A percentile compares a stretch with the other conserved stretches of the same genome.
These are phyloP conservation scores for Zasmidium angulare DNA, from an alignment of 2,329 filamentous ascomycete species.

Conservation along the genomic window DNA sequence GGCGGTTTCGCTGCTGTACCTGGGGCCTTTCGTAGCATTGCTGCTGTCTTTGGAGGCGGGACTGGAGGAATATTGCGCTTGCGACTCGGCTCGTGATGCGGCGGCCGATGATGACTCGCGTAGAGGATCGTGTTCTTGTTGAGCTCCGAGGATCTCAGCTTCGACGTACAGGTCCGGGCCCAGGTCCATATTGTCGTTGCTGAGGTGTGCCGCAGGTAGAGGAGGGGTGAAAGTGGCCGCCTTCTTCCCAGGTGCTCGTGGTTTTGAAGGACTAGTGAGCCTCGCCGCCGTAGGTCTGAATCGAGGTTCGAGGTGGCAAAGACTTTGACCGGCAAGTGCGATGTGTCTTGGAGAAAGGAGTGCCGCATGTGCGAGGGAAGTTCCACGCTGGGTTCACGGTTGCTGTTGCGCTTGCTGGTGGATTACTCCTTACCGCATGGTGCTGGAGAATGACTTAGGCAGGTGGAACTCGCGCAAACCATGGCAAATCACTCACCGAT, in stretches of 20 bases:
- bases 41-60: background rate
- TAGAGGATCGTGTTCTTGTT: background rate
- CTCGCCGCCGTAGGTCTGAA: background rate
- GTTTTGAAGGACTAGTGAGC: background rate
- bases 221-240: background rate
- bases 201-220: background rate
- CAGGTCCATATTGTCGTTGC: conserved; percentile 4
- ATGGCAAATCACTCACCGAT: background rate
- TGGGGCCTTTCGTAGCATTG: background rate
- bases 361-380: conserved; percentile 1
- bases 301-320: conserved; percentile 1
- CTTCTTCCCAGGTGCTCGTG: background rate
- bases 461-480: background rate
- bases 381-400: background rate
- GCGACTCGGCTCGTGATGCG: background rate
- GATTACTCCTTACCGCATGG: background rate
- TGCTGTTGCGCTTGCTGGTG: background rate
- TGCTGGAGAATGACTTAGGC: background rate
- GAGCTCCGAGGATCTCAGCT: background rate
- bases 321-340: conserved; percentile 1
- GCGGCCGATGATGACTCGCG: conserved; percentile 7
- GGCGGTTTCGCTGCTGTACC: background rate
- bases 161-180: background rate
- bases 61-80: background rate
- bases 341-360: background rate